These are phyloP conservation scores for Aspergillus sojae DNA, from an alignment of 2,329 filamentous ascomycete species.

Conservation along the genomic window DNA sequence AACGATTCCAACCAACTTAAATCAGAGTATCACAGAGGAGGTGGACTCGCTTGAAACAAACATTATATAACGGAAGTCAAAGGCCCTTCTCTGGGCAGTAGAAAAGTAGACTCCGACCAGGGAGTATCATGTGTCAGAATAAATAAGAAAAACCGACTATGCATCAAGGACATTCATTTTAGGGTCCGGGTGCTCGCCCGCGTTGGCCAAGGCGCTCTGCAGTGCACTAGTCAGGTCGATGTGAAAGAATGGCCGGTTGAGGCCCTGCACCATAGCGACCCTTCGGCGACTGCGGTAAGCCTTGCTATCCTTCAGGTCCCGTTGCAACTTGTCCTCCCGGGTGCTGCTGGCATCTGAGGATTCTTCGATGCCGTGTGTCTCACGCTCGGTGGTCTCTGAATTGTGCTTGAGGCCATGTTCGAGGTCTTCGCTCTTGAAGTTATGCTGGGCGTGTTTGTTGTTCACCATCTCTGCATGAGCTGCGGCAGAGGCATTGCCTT, in stretches of 20 bases:
- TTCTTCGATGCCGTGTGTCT: slow-evolving; percentile 33
- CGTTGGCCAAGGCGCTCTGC: slow-evolving; percentile 82
- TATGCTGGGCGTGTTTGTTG: slow-evolving; percentile 54
- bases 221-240: slow-evolving; percentile 87
- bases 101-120: background rate
- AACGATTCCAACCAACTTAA: slow-evolving; percentile 8
- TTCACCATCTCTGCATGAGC: slow-evolving; percentile 66
- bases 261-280: slow-evolving; percentile 74
- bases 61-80: background rate
- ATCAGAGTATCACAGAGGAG: background rate
- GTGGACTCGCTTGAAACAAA: slow-evolving; percentile 2
- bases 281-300: slow-evolving; percentile 43
- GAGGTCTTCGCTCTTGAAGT: slow-evolving; percentile 27
- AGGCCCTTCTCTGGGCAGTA: background rate
- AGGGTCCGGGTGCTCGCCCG: slow-evolving; percentile 35
- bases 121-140: background rate
- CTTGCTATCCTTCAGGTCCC: slow-evolving; percentile 52
- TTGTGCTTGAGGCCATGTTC: slow-evolving; percentile 38
- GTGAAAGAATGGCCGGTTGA: slow-evolving; percentile 91
- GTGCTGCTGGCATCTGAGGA: slow-evolving; percentile 33
- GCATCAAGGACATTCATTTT: slow-evolving; percentile 4
- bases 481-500: slow-evolving; percentile 70
- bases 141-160: background rate
- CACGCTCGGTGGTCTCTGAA: slow-evolving; percentile 33
- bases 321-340: slow-evolving; percentile 44